These are phyloP conservation scores for Aspergillus luchuensis DNA, from an alignment of 2,329 filamentous ascomycete genomes.

Conservation along the genomic window DNA sequence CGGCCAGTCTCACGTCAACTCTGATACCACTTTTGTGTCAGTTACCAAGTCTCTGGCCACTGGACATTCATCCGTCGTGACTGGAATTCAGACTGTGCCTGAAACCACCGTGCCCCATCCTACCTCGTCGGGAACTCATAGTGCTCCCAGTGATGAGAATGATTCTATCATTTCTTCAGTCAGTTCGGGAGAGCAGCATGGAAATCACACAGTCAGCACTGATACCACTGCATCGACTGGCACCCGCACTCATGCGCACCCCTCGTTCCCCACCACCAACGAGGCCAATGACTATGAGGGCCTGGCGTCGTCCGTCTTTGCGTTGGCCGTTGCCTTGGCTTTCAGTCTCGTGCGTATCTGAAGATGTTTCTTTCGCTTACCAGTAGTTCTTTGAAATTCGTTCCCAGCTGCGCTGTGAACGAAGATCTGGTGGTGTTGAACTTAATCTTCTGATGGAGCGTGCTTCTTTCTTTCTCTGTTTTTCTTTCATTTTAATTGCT, in stretches of 20 bases:
- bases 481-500: not conserved
- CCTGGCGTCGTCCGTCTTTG: not conserved
- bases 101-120: not conserved
- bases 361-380: not conserved
- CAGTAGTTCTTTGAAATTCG: not conserved
- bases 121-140: not conserved
- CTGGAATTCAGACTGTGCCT: not conserved
- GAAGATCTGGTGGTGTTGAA: slow-evolving; percentile 10
- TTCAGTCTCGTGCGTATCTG: slow-evolving; percentile 6
- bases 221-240: not conserved
- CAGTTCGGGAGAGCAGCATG: not conserved
- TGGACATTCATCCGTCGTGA: not conserved
- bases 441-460: slow-evolving; percentile 3
- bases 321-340: not conserved
- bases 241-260: not conserved
- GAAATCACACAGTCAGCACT: slow-evolving; percentile 9
- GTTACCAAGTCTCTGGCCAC: not conserved
- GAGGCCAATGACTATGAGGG: slow-evolving; percentile 14
- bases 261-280: slow-evolving; percentile 22
- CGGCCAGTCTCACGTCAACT: not conserved
- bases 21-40: not conserved
- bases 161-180: not conserved
- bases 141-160: not conserved
- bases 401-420: not conserved
- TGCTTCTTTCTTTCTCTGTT: not conserved